Conservation (phyloP, 2,329 filamentous ascomycete genomes). For the Clonostachys chloroleuca region DNA sequence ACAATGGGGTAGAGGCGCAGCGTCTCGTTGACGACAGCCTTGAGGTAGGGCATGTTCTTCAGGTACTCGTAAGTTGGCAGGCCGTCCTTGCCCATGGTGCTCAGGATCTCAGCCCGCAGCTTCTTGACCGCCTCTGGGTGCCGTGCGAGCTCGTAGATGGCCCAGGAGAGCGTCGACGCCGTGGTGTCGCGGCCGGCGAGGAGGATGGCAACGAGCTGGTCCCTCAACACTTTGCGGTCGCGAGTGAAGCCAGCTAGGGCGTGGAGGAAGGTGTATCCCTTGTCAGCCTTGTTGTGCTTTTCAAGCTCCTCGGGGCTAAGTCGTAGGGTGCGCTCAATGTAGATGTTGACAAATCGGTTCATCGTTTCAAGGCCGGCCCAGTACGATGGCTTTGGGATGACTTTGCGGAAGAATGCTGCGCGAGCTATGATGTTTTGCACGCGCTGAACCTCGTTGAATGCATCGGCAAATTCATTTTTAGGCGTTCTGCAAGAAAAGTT, state of each 20-base stretch:
- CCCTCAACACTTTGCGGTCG: conserved; percentile 66
- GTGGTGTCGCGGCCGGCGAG: conserved; percentile 88
- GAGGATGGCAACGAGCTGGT: conserved; percentile 79
- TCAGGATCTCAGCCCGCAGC: conserved; percentile 69
- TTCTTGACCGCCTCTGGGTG: conserved; percentile 63
- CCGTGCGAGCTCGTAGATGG: conserved; percentile 74
- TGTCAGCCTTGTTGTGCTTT: conserved; percentile 59
- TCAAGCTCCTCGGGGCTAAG: conserved; percentile 69
- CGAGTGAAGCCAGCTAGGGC: conserved; percentile 78
- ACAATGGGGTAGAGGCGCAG: conserved; percentile 74
- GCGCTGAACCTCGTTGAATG: conserved; percentile 75
- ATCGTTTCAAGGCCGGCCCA: conserved; percentile 60
- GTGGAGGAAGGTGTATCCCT: conserved; percentile 80
- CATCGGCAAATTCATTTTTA: conserved; percentile 67
- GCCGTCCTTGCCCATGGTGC: conserved; percentile 57
- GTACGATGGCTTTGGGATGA: conserved; percentile 65
- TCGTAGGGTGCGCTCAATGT: conserved; percentile 69
- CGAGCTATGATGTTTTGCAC: conserved; percentile 66
- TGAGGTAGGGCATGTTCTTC: conserved; percentile 83
- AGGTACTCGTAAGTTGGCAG: conserved; percentile 73
- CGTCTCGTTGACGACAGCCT: conserved; percentile 70
- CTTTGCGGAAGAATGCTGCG: conserved; percentile 54
- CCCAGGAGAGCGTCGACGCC: conserved; percentile 75
- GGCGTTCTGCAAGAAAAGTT: conserved; percentile 35
- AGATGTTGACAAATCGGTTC: conserved; percentile 72